Base-by-base conservation (phyloP, 139 green algal genomes). In the Bryopsis sp. region DNA sequence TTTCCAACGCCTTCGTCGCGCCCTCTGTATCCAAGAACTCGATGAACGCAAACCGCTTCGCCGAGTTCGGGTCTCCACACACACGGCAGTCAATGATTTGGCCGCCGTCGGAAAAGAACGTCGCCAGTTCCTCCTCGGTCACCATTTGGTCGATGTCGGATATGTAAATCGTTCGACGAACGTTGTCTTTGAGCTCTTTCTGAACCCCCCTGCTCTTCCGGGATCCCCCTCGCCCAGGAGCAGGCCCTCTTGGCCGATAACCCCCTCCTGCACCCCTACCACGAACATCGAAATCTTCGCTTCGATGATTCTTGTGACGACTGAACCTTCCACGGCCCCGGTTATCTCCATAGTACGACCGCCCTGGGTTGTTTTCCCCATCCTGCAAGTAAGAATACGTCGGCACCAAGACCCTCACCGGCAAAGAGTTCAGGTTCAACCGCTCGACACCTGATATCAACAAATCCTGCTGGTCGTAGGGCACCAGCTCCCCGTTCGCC, bases 1-100 rank as follows among this genome's bases (percentile, higher is more conserved):
- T 78, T n/a, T 72, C 57, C 67, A 91, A 70, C 0, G 89, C 89
- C 76, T 78, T 72, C 29, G 71, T 47, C 2, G 80, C 86, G 11
- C 47, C 76, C 39, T 74, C 76, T 67, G 91, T 79, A 2, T 84
- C 74, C 15, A 39, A 22, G 64, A 97, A 97, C 81, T 97, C 92
- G 33, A 97, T 89, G 72, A 97, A 97, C 0, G 90, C 92, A 78
- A 97, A 97, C 47, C 91, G 79, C 80, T 97, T 88, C 26, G 80
- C 81, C 31, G 70, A 87, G 76, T 97, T 96, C 46, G 88, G 86
- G 77, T 97, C 92, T 36, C 92, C 90, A 68, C 92, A 97, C 19
- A 97, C 83, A 5, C 92, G 83, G 76, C 91, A 97, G 74, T 97
- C 92, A 47, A 96, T 74, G 3, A 95, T 69, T 3, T 72, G 57